These are phyloP conservation scores for Wickerhamomyces hampshirensis DNA, from an alignment of 805 yeast genomes.

Conservation along the genomic window DNA sequence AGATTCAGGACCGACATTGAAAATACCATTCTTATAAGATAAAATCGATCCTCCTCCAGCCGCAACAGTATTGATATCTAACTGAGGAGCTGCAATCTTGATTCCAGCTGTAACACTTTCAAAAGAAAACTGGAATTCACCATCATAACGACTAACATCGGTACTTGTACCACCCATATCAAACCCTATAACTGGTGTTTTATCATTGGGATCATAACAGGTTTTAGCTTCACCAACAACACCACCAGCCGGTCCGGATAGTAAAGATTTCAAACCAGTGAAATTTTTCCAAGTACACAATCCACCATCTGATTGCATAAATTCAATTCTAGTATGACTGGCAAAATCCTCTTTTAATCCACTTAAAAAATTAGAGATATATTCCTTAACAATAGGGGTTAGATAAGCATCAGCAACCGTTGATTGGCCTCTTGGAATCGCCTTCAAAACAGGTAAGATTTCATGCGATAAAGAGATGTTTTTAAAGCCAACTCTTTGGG, in stretches of 20 bases:
- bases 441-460: conserved; percentile 32
- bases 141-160: conserved; percentile 33
- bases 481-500: conserved; percentile 28
- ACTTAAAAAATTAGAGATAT: conserved; percentile 32
- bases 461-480: conserved; percentile 16
- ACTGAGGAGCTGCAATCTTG: conserved; percentile 36
- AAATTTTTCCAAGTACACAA: conserved; percentile 47
- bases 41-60: conserved; percentile 35
- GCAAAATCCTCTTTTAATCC: conserved; percentile 31
- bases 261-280: conserved; percentile 46
- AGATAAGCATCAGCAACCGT: conserved; percentile 39
- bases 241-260: conserved; percentile 62
- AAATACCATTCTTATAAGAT: conserved; percentile 30
- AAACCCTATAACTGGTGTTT: conserved; percentile 32
- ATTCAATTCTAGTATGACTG: conserved; percentile 36
- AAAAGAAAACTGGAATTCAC: conserved; percentile 27
- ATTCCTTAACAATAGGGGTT: conserved; percentile 39
- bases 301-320: conserved; percentile 60
- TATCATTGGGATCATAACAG: conserved; percentile 45
- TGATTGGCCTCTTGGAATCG: conserved; percentile 38
- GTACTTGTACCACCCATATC: conserved; percentile 41
- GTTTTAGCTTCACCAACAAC: conserved; percentile 54
- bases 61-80: conserved; percentile 34
- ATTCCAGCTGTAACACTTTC: conserved; percentile 35
- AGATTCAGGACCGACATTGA: conserved; percentile 43